Base-by-base conservation (phyloP, 2,329 filamentous ascomycete species). In the Trichoderma semiorbis region DNA sequence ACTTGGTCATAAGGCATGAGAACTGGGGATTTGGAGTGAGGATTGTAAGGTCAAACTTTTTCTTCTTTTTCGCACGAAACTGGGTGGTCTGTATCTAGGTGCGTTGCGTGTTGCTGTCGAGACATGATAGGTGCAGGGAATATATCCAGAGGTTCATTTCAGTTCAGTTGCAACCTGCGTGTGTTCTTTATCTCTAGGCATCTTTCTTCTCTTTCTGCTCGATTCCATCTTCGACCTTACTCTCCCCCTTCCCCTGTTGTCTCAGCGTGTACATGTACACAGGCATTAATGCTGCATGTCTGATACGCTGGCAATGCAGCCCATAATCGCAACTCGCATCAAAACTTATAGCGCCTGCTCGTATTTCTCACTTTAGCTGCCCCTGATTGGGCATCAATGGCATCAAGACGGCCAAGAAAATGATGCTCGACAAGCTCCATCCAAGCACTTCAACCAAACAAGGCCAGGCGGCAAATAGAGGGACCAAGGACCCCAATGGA, bases 1-100 rank as follows among this genome's bases (percentile, higher is more conserved):
- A 60, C 2, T 74, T 74, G 69, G 65, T 66, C 47, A 66, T 39
- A 18, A 61, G 32, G 64, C 26, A 32, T 24, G 39, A 58, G 57
- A 34, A 12, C 7, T n/a, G 28, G 32, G 39, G 67, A 26, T 50
- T 50, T 67, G 70, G 30, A 60, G 43, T 64, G 64, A 39, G 18
- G 58, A 62, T 28, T 47, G 65, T 32, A 43, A 39, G 28, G 30
- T 60, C 28, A 34, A 60, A 60, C 14, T 39, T 47, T 53, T 53
- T 65, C 30, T 32, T 26, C 16, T 28, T 30, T 36, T 65, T 34
- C 47, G 63, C 32, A 28, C 58, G 26, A 62, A 61, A 18, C 71
- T 66, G 67, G 67, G 39, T 66, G 66, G 62, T 30, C 62, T 66
- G 68, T 16, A 64, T 55, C 36, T 60, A 64, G 63, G 47, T 69